Base-by-base conservation (phyloP, 2,329 filamentous ascomycete genomes). In the Fusarium caatingaense region DNA sequence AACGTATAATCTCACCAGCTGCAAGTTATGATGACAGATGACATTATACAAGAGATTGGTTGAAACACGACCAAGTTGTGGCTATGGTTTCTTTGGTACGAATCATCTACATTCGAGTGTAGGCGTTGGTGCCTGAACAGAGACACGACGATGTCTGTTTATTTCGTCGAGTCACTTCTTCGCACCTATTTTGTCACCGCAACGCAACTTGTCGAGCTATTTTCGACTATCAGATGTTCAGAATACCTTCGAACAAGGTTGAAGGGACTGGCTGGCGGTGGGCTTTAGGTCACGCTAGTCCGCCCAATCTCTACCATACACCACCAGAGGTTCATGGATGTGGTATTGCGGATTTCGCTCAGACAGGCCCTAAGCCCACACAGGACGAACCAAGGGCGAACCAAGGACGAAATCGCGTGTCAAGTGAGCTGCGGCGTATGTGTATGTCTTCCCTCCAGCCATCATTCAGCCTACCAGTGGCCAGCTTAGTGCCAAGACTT, bases 351-450 rank as follows among this genome's bases (percentile, higher is more conserved):
- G 72, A 56, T 56, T 57, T 59, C 48, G 54, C 68, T 60, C 45
- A 40, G 58, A 69, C 72, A 74, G 69, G 72, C 72, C 64, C 53
- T 60, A 53, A 60, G 53, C 47, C 66, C 61, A 65, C 70, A 65
- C 70, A 46, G 18, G 45, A 58, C 60, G 60, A 71, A 62, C 64
- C 64, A 71, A 56, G 21, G 41, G 51, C 53, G 60, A 71, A 61
- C 64, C 64, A 71, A 71, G 72, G 68, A 50, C 64, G 60, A 67
- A 63, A 65, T n/a, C 68, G 68, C 60, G 66, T 65, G 74, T 77
- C 76, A 77, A 77, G 74, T 77, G 74, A 77, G 76, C 68, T 75
- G 67, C 72, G 72, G 72, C 72, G 70, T 60, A 76, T 77, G 76
- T 77, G 72, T 73, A 65, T 69, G 63, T 76, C 56, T 74, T 66